Evolutionary conservation across 176 grass and related monocot genomes (phyloP).

Genomic region (Bonia amplexicaulis): DNA sequence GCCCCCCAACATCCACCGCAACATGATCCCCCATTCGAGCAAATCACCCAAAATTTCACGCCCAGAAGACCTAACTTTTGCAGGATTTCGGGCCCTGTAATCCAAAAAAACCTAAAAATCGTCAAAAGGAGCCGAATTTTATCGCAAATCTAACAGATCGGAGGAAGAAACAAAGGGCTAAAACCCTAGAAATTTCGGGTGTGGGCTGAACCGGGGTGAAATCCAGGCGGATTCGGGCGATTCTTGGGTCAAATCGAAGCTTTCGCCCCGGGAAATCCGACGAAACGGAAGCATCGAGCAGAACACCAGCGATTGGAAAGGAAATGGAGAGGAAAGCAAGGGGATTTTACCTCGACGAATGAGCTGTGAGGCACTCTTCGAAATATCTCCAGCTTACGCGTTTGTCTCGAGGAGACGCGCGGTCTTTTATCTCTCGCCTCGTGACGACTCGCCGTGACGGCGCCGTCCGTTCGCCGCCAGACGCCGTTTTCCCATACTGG

Average conservation of each 20-base stretch:
- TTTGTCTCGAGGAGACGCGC: background rate
- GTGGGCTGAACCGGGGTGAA: background rate
- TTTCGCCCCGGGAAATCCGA: background rate
- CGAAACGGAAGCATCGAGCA: background rate
- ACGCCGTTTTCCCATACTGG: background rate
- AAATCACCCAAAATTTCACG: background rate
- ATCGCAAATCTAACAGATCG: background rate
- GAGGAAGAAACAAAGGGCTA: background rate
- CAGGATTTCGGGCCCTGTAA: background rate
- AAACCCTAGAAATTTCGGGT: slow-evolving; percentile 36
- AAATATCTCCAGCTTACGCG: slow-evolving; percentile 15
- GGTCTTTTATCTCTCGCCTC: background rate
- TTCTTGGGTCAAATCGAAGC: slow-evolving; percentile 13
- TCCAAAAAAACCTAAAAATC: background rate
- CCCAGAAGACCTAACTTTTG: background rate
- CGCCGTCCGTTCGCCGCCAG: background rate
- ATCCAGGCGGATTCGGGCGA: background rate
- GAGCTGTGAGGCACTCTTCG: slow-evolving; percentile 8
- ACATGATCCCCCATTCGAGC: slow-evolving; percentile 72
- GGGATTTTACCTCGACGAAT: slow-evolving; percentile 26
- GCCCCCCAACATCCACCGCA: slow-evolving; percentile 53
- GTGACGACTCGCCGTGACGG: slow-evolving; percentile 4
- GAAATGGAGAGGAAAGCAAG: slow-evolving; percentile 13
- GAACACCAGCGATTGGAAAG: background rate
- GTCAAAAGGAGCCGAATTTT: background rate